Evolutionary conservation across 139 green algal species (phyloP).

Genomic region (Closterium sp.): DNA sequence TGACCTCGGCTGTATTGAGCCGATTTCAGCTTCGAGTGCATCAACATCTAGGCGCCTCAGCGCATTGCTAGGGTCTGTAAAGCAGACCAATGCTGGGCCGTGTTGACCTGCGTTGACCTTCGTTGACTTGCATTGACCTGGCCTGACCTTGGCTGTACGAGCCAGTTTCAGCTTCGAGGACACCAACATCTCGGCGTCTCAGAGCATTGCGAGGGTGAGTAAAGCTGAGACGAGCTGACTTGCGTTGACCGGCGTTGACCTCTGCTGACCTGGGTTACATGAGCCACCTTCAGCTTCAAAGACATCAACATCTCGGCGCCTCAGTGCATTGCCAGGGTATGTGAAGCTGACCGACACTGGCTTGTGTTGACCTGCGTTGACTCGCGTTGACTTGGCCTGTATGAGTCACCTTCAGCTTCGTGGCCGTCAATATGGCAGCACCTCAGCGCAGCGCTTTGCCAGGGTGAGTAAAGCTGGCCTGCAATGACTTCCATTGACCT

Average conservation of each 20-base stretch:
- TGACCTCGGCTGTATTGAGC: background rate
- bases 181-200: constrained; percentile 59
- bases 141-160: background rate
- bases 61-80: constrained; percentile 61
- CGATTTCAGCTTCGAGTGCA: constrained; percentile 86
- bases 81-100: too few species aligned
- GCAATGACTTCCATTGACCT: background rate
- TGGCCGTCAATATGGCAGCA: constrained; percentile 69
- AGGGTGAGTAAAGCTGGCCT: constrained; percentile 2
- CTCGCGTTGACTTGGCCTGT: background rate
- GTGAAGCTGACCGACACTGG: constrained; percentile 37
- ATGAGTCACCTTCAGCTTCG: constrained; percentile 78
- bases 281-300: constrained; percentile 84
- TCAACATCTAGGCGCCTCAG: constrained; percentile 58
- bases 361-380: background rate
- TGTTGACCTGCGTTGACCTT: background rate
- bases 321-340: constrained; percentile 60
- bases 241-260: too few species aligned
- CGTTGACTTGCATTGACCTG: background rate
- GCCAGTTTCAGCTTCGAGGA: constrained; percentile 87
- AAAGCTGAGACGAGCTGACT: constrained; percentile 35
- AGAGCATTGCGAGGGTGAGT: constrained; percentile 60
- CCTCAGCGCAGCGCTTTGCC: constrained; percentile 63
- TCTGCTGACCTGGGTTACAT: too few species aligned
- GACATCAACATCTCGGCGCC: constrained; percentile 68